These are phyloP conservation scores for Scutellaria baicalensis DNA, from an alignment of 257 asterid species.

Conservation along the genomic window DNA sequence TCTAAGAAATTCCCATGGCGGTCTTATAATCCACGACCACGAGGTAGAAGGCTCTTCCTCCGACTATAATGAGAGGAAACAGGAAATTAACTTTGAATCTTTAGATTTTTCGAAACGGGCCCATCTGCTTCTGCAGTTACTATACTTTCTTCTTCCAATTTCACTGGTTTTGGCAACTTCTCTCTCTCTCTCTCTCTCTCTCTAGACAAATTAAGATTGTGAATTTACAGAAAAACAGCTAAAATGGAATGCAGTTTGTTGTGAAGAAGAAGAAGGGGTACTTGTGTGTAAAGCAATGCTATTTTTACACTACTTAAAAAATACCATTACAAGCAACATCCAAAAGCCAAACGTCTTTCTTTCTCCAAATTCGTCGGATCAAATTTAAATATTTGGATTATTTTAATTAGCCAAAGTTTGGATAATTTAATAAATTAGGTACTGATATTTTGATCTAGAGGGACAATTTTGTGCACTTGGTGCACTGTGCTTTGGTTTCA, in stretches of 20 bases:
- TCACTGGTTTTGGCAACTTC: background rate
- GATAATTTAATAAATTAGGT: too few relatives aligned
- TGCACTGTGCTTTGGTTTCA: too few relatives aligned
- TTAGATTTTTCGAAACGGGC: conserved; percentile 10
- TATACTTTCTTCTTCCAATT: background rate
- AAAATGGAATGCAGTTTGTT: background rate
- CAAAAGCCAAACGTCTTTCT: too few relatives aligned
- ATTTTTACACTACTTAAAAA: too few relatives aligned
- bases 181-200: too few relatives aligned
- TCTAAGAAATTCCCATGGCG: background rate
- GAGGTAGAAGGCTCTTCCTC: background rate
- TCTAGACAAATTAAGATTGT: too few relatives aligned
- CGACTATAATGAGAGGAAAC: background rate
- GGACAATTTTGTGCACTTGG: too few relatives aligned
- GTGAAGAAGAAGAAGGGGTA: background rate
- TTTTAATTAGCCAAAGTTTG: too few relatives aligned
- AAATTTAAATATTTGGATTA: too few relatives aligned
- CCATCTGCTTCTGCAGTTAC: conserved; percentile 17
- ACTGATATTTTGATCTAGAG: too few relatives aligned
- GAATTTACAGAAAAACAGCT: background rate
- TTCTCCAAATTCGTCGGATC: too few relatives aligned
- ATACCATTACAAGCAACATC: too few relatives aligned
- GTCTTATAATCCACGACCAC: background rate
- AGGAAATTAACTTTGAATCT: background rate
- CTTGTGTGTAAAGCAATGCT: background rate